Percentiles rank a stretch among this genome's conserved stretches.
Evolutionary conservation across 192 early-diverging fungal genomes (phyloP).

Genomic region (Chytriomyces confervae): DNA sequence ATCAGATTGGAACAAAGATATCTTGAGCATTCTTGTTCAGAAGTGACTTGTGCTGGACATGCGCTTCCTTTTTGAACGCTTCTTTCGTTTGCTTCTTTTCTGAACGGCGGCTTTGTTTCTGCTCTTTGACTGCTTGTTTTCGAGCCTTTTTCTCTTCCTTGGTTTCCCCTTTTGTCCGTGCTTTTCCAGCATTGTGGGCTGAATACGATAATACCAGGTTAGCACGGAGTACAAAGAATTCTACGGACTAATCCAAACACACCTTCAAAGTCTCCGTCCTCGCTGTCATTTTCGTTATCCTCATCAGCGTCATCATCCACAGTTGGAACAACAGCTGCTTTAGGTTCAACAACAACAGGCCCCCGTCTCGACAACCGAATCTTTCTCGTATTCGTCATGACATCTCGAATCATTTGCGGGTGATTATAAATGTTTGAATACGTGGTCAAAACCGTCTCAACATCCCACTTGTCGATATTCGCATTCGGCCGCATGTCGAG

Average conservation of each 20-base stretch:
- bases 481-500: constrained; percentile 35
- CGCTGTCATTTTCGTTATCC: constrained; percentile 39
- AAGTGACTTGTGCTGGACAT: constrained; percentile 63
- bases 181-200: constrained; percentile 32
- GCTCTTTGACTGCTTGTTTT: constrained; percentile 85
- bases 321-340: background rate
- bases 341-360: constrained; percentile 58
- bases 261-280: constrained; percentile 29
- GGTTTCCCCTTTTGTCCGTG: constrained; percentile 82
- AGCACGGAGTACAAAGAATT: background rate
- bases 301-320: constrained; percentile 29
- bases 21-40: constrained; percentile 57
- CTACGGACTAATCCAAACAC: background rate
- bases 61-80: constrained; percentile 76
- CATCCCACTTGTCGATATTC: constrained; percentile 79
- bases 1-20: constrained; percentile 33
- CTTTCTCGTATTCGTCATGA: constrained; percentile 15
- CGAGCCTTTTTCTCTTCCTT: constrained; percentile 92
- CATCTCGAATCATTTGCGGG: constrained; percentile 79
- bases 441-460: constrained; percentile 85
- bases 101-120: constrained; percentile 67
- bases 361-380: constrained; percentile 40
- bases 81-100: constrained; percentile 82
- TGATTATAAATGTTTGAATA: constrained; percentile 96
- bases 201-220: background rate